phyloP scores from a whole-genome alignment of 2,329 filamentous ascomycete genomes.

The Neofusicoccum sp. region DNA sequence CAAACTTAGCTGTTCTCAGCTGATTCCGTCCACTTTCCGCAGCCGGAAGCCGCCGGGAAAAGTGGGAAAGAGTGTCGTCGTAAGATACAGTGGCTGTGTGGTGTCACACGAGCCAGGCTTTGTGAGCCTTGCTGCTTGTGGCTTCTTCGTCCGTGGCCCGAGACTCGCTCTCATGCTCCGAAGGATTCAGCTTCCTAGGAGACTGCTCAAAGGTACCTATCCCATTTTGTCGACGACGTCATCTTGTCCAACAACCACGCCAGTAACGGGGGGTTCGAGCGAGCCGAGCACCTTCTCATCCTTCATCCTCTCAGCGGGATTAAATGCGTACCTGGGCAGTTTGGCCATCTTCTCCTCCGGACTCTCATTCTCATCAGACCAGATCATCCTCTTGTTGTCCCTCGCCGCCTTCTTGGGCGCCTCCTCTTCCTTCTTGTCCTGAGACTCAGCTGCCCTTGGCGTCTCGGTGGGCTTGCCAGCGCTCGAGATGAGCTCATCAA shows the following conservation, averaged over 20 bases:
- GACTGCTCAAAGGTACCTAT: constrained; percentile 13
- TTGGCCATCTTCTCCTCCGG: constrained; percentile 88
- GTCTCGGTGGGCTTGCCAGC: constrained; percentile 48
- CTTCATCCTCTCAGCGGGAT: constrained; percentile 12
- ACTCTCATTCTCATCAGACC: constrained; percentile 76
- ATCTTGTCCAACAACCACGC: constrained; percentile 20
- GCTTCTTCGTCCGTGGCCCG: neutral
- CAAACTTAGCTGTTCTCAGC: constrained; percentile 23
- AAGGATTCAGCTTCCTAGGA: neutral
- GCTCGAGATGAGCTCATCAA: constrained; percentile 56
- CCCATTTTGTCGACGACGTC: constrained; percentile 20
- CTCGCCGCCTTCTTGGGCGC: constrained; percentile 61
- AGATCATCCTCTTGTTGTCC: constrained; percentile 70
- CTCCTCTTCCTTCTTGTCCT: constrained; percentile 62
- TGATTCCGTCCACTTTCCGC: constrained; percentile 1
- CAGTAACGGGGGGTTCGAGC: constrained; percentile 18
- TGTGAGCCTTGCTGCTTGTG: neutral
- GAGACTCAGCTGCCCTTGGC: constrained; percentile 32
- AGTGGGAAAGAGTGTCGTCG: neutral
- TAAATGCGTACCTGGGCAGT: constrained; percentile 73
- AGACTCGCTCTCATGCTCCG: neutral
- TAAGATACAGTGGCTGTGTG: neutral
- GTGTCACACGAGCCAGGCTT: neutral
- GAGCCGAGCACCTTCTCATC: constrained; percentile 19
- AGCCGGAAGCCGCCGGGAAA: neutral